phyloP scores from a whole-genome alignment of 1,284 basidiomycete species.

The Termitomyces sp. region DNA sequence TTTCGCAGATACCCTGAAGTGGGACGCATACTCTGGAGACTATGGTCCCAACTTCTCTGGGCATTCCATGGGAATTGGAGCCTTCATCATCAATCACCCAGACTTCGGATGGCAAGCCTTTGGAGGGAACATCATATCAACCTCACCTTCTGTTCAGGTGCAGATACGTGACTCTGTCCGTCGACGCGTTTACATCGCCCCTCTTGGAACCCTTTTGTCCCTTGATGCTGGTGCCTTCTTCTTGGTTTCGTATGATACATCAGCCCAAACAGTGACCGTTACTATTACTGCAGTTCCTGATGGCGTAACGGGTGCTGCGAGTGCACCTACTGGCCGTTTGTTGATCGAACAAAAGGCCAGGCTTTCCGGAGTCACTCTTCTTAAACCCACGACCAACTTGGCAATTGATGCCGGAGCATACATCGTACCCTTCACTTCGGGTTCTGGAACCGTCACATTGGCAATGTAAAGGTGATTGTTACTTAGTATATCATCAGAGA shows the following conservation, averaged over 20 bases:
- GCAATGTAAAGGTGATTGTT: constrained; percentile 12
- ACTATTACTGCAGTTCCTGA: constrained; percentile 37
- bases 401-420: constrained; percentile 45
- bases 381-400: constrained; percentile 38
- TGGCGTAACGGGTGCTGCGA: constrained; percentile 38
- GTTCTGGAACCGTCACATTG: constrained; percentile 34
- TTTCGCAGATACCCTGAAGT: constrained; percentile 51
- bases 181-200: constrained; percentile 48
- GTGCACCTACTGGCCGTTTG: constrained; percentile 43
- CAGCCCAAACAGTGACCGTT: constrained; percentile 34
- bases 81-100: constrained; percentile 50
- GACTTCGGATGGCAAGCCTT: constrained; percentile 62
- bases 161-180: constrained; percentile 45
- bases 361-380: constrained; percentile 33
- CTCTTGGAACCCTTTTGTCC: constrained; percentile 42
- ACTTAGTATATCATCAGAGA: neutral
- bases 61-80: constrained; percentile 49
- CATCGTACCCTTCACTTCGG: constrained; percentile 39
- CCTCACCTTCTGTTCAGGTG: constrained; percentile 39
- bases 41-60: constrained; percentile 60
- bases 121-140: constrained; percentile 44
- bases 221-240: constrained; percentile 57
- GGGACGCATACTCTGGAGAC: constrained; percentile 58
- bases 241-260: constrained; percentile 38
- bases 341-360: constrained; percentile 42